These are phyloP conservation scores for Conticribra weissflogii DNA, from an alignment of 108 stramenopile species.

Conservation along the genomic window DNA sequence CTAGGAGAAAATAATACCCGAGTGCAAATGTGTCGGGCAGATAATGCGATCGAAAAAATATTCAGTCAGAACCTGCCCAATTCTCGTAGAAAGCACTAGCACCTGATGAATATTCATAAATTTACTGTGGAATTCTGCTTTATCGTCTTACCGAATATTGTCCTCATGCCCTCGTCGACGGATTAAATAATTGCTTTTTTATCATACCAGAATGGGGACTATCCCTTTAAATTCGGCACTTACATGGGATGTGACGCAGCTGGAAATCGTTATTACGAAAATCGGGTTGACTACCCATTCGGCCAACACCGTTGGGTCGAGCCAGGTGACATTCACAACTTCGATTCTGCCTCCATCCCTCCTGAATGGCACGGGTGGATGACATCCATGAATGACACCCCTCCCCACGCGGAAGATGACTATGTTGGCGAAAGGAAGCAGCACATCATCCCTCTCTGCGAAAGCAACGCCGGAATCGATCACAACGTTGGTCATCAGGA, in stretches of 20 bases:
- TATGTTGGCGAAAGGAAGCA: slow-evolving; percentile 53
- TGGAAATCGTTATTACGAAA: slow-evolving; percentile 97
- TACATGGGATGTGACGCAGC: slow-evolving; percentile 90
- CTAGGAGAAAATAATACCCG: too few species aligned
- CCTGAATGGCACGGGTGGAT: slow-evolving; percentile 98
- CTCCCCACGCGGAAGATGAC: slow-evolving; percentile 65
- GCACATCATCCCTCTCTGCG: slow-evolving; percentile 60
- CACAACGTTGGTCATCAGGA: slow-evolving; percentile 85
- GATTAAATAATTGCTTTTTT: not conserved
- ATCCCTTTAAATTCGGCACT: slow-evolving; percentile 95
- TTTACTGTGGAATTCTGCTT: too few species aligned
- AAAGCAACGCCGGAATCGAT: slow-evolving; percentile 64
- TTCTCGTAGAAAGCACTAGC: too few species aligned
- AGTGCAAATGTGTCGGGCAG: too few species aligned
- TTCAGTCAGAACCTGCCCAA: too few species aligned
- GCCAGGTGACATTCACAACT: slow-evolving; percentile 93
- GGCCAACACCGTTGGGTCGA: slow-evolving; percentile 98
- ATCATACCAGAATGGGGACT: slow-evolving; percentile 82
- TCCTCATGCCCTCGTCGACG: too few species aligned
- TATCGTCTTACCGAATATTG: too few species aligned
- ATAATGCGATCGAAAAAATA: too few species aligned
- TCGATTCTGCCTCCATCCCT: slow-evolving; percentile 87
- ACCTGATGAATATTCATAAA: too few species aligned
- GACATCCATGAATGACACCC: slow-evolving; percentile 86
- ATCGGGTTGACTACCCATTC: slow-evolving; percentile 89